A percentile compares a stretch with the other conserved stretches of the same genome.
phyloP scores from a whole-genome alignment of 108 stramenopile species.

The Cyclotella kingstonii region DNA sequence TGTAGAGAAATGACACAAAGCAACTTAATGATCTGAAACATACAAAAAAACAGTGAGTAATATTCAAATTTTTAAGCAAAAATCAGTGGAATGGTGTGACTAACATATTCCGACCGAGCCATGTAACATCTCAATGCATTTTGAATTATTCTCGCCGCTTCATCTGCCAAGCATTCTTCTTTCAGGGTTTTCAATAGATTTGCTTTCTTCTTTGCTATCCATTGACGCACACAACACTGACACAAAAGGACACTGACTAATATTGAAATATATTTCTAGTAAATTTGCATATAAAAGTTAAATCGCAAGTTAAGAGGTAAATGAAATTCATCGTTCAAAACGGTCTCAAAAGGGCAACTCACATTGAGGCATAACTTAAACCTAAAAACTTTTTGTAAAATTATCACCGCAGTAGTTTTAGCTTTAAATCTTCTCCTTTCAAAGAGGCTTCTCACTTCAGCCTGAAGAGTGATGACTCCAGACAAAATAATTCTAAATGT shows the following conservation, averaged over 20 bases:
- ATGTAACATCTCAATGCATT: constrained; percentile 10
- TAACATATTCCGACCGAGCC: constrained; percentile 6
- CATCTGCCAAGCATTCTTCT: not conserved
- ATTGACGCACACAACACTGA: constrained; percentile 13
- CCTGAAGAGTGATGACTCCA: constrained; percentile 6
- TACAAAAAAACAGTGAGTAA: not conserved
- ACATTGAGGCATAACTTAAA: constrained; percentile 5
- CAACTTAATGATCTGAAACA: constrained; percentile 3
- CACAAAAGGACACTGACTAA: constrained; percentile 2
- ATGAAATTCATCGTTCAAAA: not conserved
- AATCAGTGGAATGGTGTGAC: not conserved
- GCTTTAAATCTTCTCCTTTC: not conserved
- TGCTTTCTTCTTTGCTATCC: not conserved
- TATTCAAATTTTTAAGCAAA: not conserved
- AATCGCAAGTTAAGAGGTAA: too few relatives aligned
- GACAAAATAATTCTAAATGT: constrained; percentile 1
- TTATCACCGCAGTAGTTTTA: constrained; percentile 1
- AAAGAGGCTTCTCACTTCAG: not conserved
- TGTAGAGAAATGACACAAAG: constrained; percentile 9
- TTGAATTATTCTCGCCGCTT: constrained; percentile 8
- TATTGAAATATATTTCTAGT: constrained; percentile 5
- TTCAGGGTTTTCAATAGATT: too few relatives aligned
- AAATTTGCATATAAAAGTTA: too few relatives aligned
- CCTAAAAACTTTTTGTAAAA: constrained; percentile 7
- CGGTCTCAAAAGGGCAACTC: not conserved